Conservation (phyloP, 306 rosid genomes). For the Pterocarpus macrocarpus region DNA sequence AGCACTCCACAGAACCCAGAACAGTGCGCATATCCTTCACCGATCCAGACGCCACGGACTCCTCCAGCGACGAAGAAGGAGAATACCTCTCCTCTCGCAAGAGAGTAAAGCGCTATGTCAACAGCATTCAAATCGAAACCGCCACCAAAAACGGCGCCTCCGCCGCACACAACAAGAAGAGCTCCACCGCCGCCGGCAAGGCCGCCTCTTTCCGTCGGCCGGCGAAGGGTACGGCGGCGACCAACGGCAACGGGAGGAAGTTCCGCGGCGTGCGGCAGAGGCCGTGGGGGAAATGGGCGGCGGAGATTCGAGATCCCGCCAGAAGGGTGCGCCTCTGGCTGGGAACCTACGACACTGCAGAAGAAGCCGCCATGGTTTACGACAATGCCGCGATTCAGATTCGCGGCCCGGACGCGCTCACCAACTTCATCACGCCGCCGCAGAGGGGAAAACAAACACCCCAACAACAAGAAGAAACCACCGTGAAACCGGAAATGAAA, state of each 20-base stretch:
- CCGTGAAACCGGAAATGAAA: slow-evolving; percentile 40
- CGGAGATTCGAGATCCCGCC: slow-evolving; percentile 95
- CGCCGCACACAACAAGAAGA: slow-evolving; percentile 46
- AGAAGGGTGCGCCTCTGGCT: slow-evolving; percentile 80
- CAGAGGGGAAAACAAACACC: slow-evolving; percentile 12
- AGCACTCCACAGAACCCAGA: slow-evolving; percentile 45
- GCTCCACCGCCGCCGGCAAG: slow-evolving; percentile 49
- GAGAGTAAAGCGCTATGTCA: slow-evolving; percentile 73
- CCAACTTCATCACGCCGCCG: slow-evolving; percentile 74
- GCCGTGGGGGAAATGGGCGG: slow-evolving; percentile 99
- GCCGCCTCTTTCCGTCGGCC: slow-evolving; percentile 35
- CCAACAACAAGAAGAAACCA: not conserved
- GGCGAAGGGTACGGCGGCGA: slow-evolving; percentile 30
- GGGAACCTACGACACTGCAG: slow-evolving; percentile 91
- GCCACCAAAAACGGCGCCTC: not conserved
- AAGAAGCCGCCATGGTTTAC: slow-evolving; percentile 96
- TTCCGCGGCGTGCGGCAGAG: slow-evolving; percentile 92
- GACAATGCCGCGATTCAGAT: slow-evolving; percentile 89
- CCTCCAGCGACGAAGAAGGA: slow-evolving; percentile 81
- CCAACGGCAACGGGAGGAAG: slow-evolving; percentile 54
- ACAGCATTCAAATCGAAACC: slow-evolving; percentile 66
- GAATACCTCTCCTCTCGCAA: slow-evolving; percentile 46
- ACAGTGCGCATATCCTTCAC: slow-evolving; percentile 71
- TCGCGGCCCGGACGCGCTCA: slow-evolving; percentile 91
- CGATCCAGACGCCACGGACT: slow-evolving; percentile 94